Conservation (phyloP, 768 basidiomycete species). For the Agrocybe praecox region DNA sequence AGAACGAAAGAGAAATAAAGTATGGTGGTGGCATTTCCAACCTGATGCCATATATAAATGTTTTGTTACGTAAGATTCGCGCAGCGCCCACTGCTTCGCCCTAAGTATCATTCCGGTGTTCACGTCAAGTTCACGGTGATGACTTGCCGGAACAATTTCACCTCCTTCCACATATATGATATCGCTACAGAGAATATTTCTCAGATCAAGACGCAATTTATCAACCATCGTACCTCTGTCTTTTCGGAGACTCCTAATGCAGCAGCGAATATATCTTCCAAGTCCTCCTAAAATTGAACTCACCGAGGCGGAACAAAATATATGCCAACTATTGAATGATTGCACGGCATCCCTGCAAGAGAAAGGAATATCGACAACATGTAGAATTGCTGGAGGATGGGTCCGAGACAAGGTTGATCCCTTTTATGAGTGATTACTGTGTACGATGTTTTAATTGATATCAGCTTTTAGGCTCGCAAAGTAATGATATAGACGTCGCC, state of each 20-base stretch:
- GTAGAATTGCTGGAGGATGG: constrained; percentile 98
- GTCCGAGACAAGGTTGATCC: constrained; percentile 90
- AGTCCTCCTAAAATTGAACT: constrained; percentile 49
- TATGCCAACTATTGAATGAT: constrained; percentile 81
- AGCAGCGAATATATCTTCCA: constrained; percentile 20
- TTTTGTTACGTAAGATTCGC: not conserved
- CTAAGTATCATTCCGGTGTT: not conserved
- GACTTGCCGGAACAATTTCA: not conserved
- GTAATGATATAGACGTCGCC: constrained; percentile 94
- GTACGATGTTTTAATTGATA: not conserved
- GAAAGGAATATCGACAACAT: constrained; percentile 59
- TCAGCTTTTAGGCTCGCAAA: constrained; percentile 79
- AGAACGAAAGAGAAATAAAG: not conserved
- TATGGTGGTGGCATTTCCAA: not conserved
- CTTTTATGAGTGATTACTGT: not conserved
- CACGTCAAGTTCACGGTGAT: not conserved
- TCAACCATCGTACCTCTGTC: constrained; percentile 10
- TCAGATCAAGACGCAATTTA: not conserved
- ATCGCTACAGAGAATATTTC: not conserved
- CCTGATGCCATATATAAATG: not conserved
- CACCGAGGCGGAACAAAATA: constrained; percentile 64
- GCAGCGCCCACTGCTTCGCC: not conserved
- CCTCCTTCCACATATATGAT: not conserved
- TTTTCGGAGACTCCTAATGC: constrained; percentile 12
- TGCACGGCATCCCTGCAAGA: constrained; percentile 63